A percentile compares a stretch with the other conserved stretches of the same genome.
Evolutionary conservation across 2,329 filamentous ascomycete genomes (phyloP).

Genomic region (Aspergillus sp.): DNA sequence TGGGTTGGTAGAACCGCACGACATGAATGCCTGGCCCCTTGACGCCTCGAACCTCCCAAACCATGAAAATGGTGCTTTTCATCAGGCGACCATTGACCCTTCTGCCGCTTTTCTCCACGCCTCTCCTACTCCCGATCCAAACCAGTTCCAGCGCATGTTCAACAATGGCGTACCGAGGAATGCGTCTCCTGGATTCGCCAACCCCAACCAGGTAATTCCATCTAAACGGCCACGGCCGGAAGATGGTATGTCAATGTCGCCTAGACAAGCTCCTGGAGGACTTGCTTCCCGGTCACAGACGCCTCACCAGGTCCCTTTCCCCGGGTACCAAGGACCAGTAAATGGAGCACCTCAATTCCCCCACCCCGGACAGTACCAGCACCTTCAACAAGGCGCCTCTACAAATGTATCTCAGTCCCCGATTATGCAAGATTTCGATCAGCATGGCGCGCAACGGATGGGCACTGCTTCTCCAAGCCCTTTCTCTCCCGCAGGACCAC

Average conservation of each 20-base stretch:
- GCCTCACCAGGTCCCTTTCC: constrained; percentile 76
- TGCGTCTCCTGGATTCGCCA: constrained; percentile 77
- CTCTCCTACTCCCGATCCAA: constrained; percentile 52
- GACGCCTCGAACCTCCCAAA: constrained; percentile 53
- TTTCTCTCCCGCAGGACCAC: constrained; percentile 77
- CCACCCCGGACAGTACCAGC: constrained; percentile 72
- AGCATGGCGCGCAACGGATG: constrained; percentile 75
- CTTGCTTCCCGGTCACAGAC: constrained; percentile 88
- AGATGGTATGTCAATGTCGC: constrained; percentile 83
- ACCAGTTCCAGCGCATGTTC: constrained; percentile 68
- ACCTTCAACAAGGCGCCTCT: constrained; percentile 79
- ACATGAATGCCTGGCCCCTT: constrained; percentile 58
- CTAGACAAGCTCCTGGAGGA: constrained; percentile 74
- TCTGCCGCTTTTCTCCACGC: constrained; percentile 54
- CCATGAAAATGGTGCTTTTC: constrained; percentile 55
- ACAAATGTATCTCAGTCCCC: constrained; percentile 89
- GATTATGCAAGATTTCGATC: constrained; percentile 75
- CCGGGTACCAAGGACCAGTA: constrained; percentile 69
- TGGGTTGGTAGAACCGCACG: constrained; percentile 53
- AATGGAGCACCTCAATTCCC: constrained; percentile 65
- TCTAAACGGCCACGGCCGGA: constrained; percentile 86
- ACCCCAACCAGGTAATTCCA: constrained; percentile 80
- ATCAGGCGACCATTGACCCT: constrained; percentile 51
- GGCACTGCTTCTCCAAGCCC: constrained; percentile 91
- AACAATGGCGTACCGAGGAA: constrained; percentile 87